Conservation (phyloP, 2,329 filamentous ascomycete species). For the Epichloe aotearoae region DNA sequence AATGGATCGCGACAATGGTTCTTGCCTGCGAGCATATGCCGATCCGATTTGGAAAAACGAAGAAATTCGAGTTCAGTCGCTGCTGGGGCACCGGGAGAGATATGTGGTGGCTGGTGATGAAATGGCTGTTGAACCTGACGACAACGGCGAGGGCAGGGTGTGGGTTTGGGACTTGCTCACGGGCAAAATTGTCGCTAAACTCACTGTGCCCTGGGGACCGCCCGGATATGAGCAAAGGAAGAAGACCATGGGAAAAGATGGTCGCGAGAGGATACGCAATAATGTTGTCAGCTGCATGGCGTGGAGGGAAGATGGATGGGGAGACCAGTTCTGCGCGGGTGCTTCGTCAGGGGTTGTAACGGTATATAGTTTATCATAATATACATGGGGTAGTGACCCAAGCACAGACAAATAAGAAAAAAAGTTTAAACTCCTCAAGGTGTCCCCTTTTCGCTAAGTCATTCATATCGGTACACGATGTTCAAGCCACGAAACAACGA, state of each 20-base stretch:
- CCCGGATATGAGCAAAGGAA: constrained; percentile 33
- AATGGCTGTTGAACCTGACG: constrained; percentile 21
- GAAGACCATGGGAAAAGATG: constrained; percentile 43
- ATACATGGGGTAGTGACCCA: constrained; percentile 4
- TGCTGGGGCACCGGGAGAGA: constrained; percentile 63
- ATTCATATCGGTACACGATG: constrained; percentile 2
- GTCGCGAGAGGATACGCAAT: constrained; percentile 43
- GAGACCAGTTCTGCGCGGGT: constrained; percentile 51
- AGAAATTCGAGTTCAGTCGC: constrained; percentile 59
- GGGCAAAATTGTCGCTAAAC: constrained; percentile 50
- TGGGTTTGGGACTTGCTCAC: constrained; percentile 77
- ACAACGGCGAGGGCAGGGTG: constrained; percentile 42
- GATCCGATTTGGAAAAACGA: constrained; percentile 47
- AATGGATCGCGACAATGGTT: constrained; percentile 66
- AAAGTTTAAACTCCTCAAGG: background rate
- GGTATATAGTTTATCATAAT: constrained; percentile 37
- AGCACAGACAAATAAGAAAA: background rate
- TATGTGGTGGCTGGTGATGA: constrained; percentile 76
- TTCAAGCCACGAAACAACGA: background rate
- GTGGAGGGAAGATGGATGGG: constrained; percentile 49
- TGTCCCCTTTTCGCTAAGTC: constrained; percentile 1
- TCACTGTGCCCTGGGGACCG: constrained; percentile 46
- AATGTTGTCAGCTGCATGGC: constrained; percentile 50
- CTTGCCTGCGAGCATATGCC: constrained; percentile 59
- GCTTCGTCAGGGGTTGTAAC: constrained; percentile 54